Base-by-base conservation (phyloP, 2,329 filamentous ascomycete genomes). In the Polytolypa hystricis region DNA sequence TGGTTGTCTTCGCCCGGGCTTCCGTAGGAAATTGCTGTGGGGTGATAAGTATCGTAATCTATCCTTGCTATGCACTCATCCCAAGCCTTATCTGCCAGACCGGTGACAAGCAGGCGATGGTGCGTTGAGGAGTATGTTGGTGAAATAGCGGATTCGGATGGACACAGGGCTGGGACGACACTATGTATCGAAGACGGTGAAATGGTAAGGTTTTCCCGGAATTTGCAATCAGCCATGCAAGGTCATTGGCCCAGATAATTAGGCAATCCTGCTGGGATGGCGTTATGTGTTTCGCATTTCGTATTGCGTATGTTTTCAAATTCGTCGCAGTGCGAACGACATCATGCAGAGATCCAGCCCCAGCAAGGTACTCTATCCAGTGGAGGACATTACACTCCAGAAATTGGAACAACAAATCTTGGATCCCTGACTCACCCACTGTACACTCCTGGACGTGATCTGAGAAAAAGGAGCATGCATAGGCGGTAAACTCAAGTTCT, bases 361-460 rank as follows among this genome's bases (percentile, higher is more conserved):
- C 41, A 3, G 54, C 53, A 14, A 55, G 39, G 17, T 50, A 19
- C 17, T 62, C 60, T 27, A 62, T 55, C 60, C 58, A 62, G 8
- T 51, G 48, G 11, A 62, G 46, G 3, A 60, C 38, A 36, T 60
- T 59, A 16, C 46, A 44, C n/a, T 47, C 48, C 6, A 59, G 33
- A 39, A 62, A 60, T n/a, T 39, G 35, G 12, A 44, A 43, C 5
- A 58, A 37, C 29, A 53, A 43, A 4, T 41, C 28, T 9, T 58
- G 43, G 1, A 49, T 32, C 2, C 38, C 48, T 9, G 38, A 20
- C 10, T 44, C 47, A 2, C 35, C 18, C 2, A 48, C 37, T 11
- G 51, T 45, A 11, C 47, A 43, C 26, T 40, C 50, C 5, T 51
- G 47, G 12, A 64, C 46, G 38, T 64, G 60, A 30, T 58, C 50